Base-by-base conservation (phyloP, 306 rosid genomes). In the Prunus fruticosa region DNA sequence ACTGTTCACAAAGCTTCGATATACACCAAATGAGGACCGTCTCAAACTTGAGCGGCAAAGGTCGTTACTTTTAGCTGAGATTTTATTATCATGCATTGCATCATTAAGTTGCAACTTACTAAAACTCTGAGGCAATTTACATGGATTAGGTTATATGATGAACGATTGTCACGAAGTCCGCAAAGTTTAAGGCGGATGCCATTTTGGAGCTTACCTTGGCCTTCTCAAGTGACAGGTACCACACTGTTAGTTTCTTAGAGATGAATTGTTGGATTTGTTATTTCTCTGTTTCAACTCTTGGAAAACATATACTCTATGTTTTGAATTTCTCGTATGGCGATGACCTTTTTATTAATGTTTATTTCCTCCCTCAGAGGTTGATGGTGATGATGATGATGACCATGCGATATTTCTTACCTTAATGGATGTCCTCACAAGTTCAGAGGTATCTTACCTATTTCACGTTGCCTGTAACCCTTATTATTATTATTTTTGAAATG, bases 391-490 rank as follows among this genome's bases (percentile, higher is more conserved):
- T 34, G 85, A 81, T 3, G 23, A 25, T 50, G 86, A 57, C 28
- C 28, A 7, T 13, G 50, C 69, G 2, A 0, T 43, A 2, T 64
- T 46, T 67, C 67, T n/a, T 81, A 84, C 96, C 52, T 76, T 92
- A 65, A 92, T 80, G 96, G 88, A 83, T 34, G 86, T 87, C 50
- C 88, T 89, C 30, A 83, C 87, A 8, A 82, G 82, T 79, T 34
- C 89, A 10, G 67, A 88, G 96, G 96, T 90, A 82, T 18, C 67
- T 12, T 56, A 41, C 64, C 49, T 66, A 14, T 65, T 49, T 51
- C 23, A 72, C n/a, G n/a, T 30, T 4, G 41, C 20, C 19, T 41
- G 0, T 20, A 3, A 56, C 23, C 16, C 13, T 11, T 49, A 12
- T 56, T n/a, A 9, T 56, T 38, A 38, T 38, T 38, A 1, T 7